Percentiles rank a stretch among this genome's conserved stretches.
Evolutionary conservation across 2,329 filamentous ascomycete species (phyloP).

Genomic region (Stromatinia cepivora): DNA sequence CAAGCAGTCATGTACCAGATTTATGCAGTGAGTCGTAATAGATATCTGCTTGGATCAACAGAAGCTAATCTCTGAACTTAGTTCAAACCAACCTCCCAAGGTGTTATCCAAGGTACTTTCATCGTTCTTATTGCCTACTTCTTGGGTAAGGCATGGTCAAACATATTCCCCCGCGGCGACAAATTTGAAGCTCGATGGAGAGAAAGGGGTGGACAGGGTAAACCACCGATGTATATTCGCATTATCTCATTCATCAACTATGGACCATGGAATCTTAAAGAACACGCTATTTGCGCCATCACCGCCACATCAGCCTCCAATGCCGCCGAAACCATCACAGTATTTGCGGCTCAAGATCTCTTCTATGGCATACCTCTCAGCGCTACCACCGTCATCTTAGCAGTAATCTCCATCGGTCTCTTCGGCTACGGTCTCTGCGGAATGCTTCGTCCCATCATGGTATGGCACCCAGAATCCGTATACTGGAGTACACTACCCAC

Average conservation of each 20-base stretch:
- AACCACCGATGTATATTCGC: conserved; percentile 46
- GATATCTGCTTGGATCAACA: conserved; percentile 8
- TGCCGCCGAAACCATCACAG: conserved; percentile 45
- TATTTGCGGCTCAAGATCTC: conserved; percentile 49
- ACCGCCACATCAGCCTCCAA: conserved; percentile 56
- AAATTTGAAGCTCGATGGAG: conserved; percentile 51
- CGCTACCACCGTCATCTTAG: conserved; percentile 46
- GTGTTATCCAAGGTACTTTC: conserved; percentile 54
- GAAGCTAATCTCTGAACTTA: conserved; percentile 31
- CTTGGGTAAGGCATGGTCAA: conserved; percentile 51
- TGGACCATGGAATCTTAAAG: conserved; percentile 55
- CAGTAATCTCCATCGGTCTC: conserved; percentile 50
- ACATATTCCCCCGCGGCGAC: conserved; percentile 54
- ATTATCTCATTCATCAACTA: conserved; percentile 50
- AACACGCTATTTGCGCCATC: conserved; percentile 55
- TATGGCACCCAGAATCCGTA: conserved; percentile 52
- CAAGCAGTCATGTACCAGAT: conserved; percentile 58
- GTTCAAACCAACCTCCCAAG: conserved; percentile 52
- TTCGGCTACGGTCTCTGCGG: conserved; percentile 53
- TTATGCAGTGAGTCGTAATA: conserved; percentile 46
- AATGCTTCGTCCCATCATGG: conserved; percentile 47
- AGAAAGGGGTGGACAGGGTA: conserved; percentile 44
- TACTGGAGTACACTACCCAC: conserved; percentile 47
- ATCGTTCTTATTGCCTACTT: conserved; percentile 60
- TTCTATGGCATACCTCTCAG: conserved; percentile 48